A percentile compares a stretch with the other conserved stretches of the same genome.
phyloP scores from a whole-genome alignment of 208 protist genomes.

The Trichomonas tenax region DNA sequence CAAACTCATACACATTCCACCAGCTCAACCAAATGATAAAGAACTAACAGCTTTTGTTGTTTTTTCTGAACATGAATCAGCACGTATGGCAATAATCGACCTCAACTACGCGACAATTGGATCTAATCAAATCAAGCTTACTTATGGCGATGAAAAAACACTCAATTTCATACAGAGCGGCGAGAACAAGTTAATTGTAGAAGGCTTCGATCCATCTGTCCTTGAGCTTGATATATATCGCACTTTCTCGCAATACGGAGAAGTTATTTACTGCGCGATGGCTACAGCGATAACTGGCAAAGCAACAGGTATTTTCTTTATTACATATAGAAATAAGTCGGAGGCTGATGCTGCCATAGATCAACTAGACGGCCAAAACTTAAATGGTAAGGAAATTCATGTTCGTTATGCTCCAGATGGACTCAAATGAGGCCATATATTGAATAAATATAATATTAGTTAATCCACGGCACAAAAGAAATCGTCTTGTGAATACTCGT shows the following conservation, averaged over 20 bases:
- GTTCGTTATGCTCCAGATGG: neutral
- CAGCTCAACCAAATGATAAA: neutral
- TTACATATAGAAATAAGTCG: neutral
- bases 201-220: neutral
- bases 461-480: neutral
- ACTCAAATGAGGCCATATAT: neutral
- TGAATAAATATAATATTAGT: neutral
- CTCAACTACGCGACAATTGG: neutral
- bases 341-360: neutral
- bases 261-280: neutral
- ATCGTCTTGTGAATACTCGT: no score
- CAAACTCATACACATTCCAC: neutral
- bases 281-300: neutral
- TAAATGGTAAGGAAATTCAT: neutral
- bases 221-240: neutral
- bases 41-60: neutral
- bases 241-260: neutral
- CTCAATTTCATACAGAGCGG: neutral
- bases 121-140: neutral
- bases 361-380: neutral
- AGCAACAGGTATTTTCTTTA: neutral
- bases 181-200: neutral
- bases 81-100: neutral
- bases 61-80: neutral
- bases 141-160: neutral